A percentile compares a stretch with the other conserved stretches of the same genome.
These are phyloP conservation scores for Fusarium coicis DNA, from an alignment of 2,329 filamentous ascomycete species.

Conservation along the genomic window DNA sequence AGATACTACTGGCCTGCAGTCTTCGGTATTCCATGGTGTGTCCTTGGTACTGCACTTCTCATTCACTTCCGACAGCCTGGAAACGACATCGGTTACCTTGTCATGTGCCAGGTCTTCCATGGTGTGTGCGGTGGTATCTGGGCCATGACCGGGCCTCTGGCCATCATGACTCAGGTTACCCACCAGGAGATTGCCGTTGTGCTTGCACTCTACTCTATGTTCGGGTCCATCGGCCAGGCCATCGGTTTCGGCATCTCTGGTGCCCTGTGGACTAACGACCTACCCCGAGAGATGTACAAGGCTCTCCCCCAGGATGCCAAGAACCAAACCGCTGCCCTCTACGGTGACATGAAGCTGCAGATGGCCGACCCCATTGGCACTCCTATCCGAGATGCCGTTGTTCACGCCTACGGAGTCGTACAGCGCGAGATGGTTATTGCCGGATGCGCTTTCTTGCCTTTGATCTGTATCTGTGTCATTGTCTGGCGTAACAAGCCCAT, in stretches of 20 bases:
- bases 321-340: constrained; percentile 59
- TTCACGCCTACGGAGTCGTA: constrained; percentile 65
- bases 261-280: constrained; percentile 47
- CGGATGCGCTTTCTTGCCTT: constrained; percentile 47
- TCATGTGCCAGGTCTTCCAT: constrained; percentile 63
- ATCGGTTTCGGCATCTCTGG: constrained; percentile 48
- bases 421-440: constrained; percentile 60
- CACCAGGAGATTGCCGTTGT: constrained; percentile 49
- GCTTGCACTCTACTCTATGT: constrained; percentile 46
- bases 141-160: constrained; percentile 48
- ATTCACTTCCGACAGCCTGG: constrained; percentile 48
- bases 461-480: constrained; percentile 53
- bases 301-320: constrained; percentile 59
- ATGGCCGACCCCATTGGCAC: constrained; percentile 60
- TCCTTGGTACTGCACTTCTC: constrained; percentile 60
- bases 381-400: constrained; percentile 62
- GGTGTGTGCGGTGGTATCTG: constrained; percentile 63
- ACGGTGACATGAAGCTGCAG: constrained; percentile 64
- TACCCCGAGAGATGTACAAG: constrained; percentile 56
- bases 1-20: constrained; percentile 62
- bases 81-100: constrained; percentile 55
- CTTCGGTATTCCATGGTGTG: constrained; percentile 64
- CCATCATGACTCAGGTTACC: constrained; percentile 45
- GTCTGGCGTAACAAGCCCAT: constrained; percentile 62
- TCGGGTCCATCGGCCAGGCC: constrained; percentile 46